Base-by-base conservation (phyloP, 2,329 filamentous ascomycete genomes). In the Fusarium concolor region DNA sequence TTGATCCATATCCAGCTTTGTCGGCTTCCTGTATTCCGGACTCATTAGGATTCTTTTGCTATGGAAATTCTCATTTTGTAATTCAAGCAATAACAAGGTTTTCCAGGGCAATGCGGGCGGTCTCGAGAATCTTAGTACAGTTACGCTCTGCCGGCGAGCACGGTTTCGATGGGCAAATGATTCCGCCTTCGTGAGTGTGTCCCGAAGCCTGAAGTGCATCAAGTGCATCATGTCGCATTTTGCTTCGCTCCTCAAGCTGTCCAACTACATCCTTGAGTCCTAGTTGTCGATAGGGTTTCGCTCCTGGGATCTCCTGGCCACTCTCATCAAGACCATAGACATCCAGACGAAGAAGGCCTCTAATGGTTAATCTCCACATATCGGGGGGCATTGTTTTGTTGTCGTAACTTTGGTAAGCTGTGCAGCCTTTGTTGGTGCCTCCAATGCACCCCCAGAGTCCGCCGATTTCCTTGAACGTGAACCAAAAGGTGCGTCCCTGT, bases 191-290 rank as follows among this genome's bases (percentile, higher is more conserved):
- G 29, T 71, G 51, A 35, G 76, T 26, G 22, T 77, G 56, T 4
- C 84, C 86, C 0, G 77, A 68, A 3, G 78, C 79, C 1, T 81
- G 50, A 60, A 85, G 73, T 10, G 78, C 77, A 52, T 89, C 86
- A 39, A 88, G 65, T 12, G 81, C 67, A 5, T 81, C 80, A 69
- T 89, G 87, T 3, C 87, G 78, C 46, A 74, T 75, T 28, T 76
- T 77, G 20, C 83, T 84, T 38, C 83, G 81, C 63, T 83, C 79
- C 70, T 89, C 86, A 76, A 90, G 82, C 61, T 83, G 76, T 12
- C 75, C 71, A 28, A 89, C 80, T 35, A 89, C 82, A 53, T 87
- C 86, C 71, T 80, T 84, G 6, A 90, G 78, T 0, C 87, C 87
- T 22, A 82, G 77, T 43, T 85, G 83, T 38, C 76, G 70, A 29